Conservation (phyloP, 2,329 filamentous ascomycete species). For the Elsinoe australis region DNA sequence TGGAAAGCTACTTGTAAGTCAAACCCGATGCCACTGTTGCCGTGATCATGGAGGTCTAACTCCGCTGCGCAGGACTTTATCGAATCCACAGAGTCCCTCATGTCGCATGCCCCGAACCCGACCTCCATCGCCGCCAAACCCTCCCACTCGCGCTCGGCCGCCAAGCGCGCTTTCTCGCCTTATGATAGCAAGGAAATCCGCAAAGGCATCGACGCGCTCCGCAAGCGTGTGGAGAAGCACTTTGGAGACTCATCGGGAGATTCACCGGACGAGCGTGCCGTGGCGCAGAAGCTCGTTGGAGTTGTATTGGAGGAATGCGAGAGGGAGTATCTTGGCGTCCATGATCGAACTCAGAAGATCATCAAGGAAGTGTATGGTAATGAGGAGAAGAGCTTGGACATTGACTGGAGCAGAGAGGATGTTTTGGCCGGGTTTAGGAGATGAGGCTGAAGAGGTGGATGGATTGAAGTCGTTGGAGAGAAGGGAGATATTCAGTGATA, state of each 20-base stretch:
- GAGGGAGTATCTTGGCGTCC: constrained; percentile 46
- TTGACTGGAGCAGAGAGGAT: constrained; percentile 32
- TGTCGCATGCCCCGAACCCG: constrained; percentile 38
- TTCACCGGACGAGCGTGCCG: constrained; percentile 29
- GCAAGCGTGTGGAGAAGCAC: constrained; percentile 92
- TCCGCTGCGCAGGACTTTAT: constrained; percentile 61
- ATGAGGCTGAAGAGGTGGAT: constrained; percentile 12
- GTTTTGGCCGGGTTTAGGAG: constrained; percentile 30
- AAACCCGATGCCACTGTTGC: neutral
- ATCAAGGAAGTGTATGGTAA: constrained; percentile 38
- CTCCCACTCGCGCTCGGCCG: constrained; percentile 71
- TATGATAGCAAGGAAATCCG: constrained; percentile 80
- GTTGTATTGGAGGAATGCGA: constrained; percentile 57
- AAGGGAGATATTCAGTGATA: constrained; percentile 1
- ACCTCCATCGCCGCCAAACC: constrained; percentile 66
- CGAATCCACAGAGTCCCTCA: constrained; percentile 71
- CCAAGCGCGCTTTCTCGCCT: constrained; percentile 74
- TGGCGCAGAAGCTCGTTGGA: constrained; percentile 52
- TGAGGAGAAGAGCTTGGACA: constrained; percentile 38
- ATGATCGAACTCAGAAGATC: constrained; percentile 42
- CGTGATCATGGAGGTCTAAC: neutral
- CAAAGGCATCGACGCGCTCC: constrained; percentile 81
- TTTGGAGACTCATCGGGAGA: constrained; percentile 84
- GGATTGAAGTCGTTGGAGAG: neutral
- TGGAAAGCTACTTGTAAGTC: constrained; percentile 66